Conservation (phyloP, 129 eudicot species). For the carrot (Daucus carota) region DH1_v3.0 NC_030381.2:38423001-38423500, state of each 20-base stretch:
- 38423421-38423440: background rate
- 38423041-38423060: background rate
- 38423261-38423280: constrained; percentile 96
- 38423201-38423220: background rate
- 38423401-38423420: background rate
- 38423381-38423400: background rate
- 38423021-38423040: background rate
- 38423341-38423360: constrained; percentile 17
- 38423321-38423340: constrained; percentile 99
- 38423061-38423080: background rate
- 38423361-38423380: background rate
- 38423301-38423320: constrained; percentile 96
- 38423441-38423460: background rate
- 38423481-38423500: background rate
- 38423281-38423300: constrained; percentile 99
- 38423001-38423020: background rate
- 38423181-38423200: background rate
- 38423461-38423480: background rate
- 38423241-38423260: constrained; percentile 29
- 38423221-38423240: background rate
- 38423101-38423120: background rate
- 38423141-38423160: background rate
- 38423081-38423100: background rate
- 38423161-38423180: background rate
- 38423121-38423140: background rate